phyloP scores from a whole-genome alignment of 2,329 filamentous ascomycete species.

The Microsporum ferrugineum region DNA sequence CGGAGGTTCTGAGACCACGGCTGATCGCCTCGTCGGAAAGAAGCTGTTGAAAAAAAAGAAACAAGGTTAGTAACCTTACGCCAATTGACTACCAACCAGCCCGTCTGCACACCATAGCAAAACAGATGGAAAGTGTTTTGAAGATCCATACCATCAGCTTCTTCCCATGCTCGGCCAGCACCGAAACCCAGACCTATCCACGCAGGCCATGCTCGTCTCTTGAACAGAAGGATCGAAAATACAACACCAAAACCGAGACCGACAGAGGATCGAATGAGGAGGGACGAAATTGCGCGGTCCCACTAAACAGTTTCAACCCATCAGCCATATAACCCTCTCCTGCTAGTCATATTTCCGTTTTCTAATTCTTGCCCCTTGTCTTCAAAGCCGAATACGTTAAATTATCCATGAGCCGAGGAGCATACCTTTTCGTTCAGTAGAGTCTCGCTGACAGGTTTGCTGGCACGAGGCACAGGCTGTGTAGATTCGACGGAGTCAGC shows the following conservation, averaged over 20 bases:
- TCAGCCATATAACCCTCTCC: background rate
- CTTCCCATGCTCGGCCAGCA: conserved; percentile 91
- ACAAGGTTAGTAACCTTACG: background rate
- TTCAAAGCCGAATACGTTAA: background rate
- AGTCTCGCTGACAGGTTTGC: conserved; percentile 84
- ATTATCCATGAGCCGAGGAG: background rate
- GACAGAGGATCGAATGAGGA: conserved; percentile 91
- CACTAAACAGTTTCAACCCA: conserved; percentile 51
- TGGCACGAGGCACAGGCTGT: conserved; percentile 56
- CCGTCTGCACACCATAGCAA: background rate
- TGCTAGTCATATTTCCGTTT: background rate
- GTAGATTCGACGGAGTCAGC: conserved; percentile 43
- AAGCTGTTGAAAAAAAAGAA: conserved; percentile 21
- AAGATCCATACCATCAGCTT: conserved; percentile 69
- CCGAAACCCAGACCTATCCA: conserved; percentile 90
- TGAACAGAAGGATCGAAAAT: conserved; percentile 97
- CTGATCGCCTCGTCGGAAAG: conserved; percentile 35
- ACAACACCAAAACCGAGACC: conserved; percentile 95
- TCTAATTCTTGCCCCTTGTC: background rate
- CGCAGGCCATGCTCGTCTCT: conserved; percentile 95
- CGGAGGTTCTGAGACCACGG: conserved; percentile 25
- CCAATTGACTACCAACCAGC: background rate
- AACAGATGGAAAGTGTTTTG: background rate
- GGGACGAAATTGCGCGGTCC: conserved; percentile 95
- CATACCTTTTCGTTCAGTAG: conserved; percentile 96